phyloP scores from a whole-genome alignment of 2,329 filamentous ascomycete genomes.

The Leptographium wingfieldii region DNA sequence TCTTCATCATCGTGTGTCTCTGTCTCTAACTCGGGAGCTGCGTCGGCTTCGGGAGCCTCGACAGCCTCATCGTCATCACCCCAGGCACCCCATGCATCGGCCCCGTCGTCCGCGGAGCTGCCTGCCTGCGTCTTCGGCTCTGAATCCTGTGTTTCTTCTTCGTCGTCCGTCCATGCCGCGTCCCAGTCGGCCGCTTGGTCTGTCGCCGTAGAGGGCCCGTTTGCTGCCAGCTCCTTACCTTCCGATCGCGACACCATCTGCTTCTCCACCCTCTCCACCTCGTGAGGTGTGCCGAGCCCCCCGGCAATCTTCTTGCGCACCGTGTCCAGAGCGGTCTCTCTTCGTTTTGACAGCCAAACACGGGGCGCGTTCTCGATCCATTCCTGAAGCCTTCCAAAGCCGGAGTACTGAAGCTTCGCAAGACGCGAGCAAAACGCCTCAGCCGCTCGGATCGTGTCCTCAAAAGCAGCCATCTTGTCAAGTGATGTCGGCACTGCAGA shows the following conservation, averaged over 20 bases:
- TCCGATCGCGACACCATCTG: slow-evolving; percentile 58
- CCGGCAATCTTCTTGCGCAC: slow-evolving; percentile 56
- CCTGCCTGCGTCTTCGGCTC: slow-evolving; percentile 9
- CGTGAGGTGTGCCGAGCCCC: slow-evolving; percentile 51
- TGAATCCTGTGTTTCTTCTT: slow-evolving; percentile 27
- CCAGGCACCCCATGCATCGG: slow-evolving; percentile 24
- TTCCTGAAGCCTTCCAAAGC: slow-evolving; percentile 50
- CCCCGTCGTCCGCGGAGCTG: slow-evolving; percentile 21
- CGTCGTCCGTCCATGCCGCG: slow-evolving; percentile 65
- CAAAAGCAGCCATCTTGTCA: slow-evolving; percentile 57
- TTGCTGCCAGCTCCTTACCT: slow-evolving; percentile 47
- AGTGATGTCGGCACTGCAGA: slow-evolving; percentile 64
- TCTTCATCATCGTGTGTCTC: slow-evolving; percentile 22
- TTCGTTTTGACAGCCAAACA: slow-evolving; percentile 75
- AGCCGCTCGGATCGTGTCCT: slow-evolving; percentile 54
- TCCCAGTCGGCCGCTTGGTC: slow-evolving; percentile 55
- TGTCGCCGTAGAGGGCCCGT: slow-evolving; percentile 30
- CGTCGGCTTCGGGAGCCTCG: slow-evolving; percentile 1
- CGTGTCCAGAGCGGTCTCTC: slow-evolving; percentile 64
- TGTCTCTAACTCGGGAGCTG: no score
- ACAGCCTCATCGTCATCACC: slow-evolving; percentile 20
- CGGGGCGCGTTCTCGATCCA: slow-evolving; percentile 74
- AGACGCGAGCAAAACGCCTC: slow-evolving; percentile 52
- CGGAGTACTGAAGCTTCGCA: slow-evolving; percentile 48
- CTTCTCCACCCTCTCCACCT: slow-evolving; percentile 75